Conservation (phyloP, 768 basidiomycete genomes). For the Podaxis sp. region DNA sequence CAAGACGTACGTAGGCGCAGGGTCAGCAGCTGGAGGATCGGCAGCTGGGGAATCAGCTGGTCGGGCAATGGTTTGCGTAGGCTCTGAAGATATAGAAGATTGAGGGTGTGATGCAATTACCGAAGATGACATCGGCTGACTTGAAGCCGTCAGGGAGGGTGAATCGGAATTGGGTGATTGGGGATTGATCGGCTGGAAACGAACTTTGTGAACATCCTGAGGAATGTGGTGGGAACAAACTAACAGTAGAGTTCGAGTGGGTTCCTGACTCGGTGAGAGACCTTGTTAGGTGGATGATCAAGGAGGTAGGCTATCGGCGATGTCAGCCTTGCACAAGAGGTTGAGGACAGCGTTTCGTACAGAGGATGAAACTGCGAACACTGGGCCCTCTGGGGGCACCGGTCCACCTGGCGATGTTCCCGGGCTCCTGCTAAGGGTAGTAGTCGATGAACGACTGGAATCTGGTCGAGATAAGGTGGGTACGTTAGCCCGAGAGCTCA, state of each 20-base stretch:
- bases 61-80: background rate
- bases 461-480: background rate
- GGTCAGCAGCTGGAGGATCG: background rate
- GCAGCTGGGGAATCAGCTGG: background rate
- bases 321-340: background rate
- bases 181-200: slow-evolving; percentile 8
- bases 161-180: slow-evolving; percentile 7
- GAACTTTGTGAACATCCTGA: background rate
- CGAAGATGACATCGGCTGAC: slow-evolving; percentile 12
- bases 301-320: background rate
- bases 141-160: background rate
- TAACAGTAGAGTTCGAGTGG: background rate
- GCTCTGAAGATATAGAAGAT: slow-evolving; percentile 7
- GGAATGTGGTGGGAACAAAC: background rate
- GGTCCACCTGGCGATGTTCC: background rate
- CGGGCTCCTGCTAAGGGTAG: background rate
- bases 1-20: background rate
- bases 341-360: background rate
- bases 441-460: background rate
- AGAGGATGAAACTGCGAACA: background rate
- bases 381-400: background rate
- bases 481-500: slow-evolving; percentile 10
- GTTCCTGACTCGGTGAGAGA: background rate
- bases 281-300: background rate
- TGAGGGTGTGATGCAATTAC: slow-evolving; percentile 5